These are phyloP conservation scores for Aegilops bicornis DNA, from an alignment of 176 grass and related monocot genomes.

Conservation along the genomic window DNA sequence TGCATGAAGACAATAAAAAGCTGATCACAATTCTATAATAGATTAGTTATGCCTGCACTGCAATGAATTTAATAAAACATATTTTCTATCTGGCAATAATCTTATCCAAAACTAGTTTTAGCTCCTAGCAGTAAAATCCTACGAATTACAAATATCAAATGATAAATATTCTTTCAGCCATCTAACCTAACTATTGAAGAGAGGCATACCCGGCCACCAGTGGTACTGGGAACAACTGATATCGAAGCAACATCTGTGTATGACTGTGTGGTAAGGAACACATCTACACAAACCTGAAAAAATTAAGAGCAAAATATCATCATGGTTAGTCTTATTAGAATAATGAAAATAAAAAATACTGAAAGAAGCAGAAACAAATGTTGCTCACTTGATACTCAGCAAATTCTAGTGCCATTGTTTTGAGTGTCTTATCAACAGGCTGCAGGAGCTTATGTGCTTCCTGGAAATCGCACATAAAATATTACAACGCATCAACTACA, in stretches of 20 bases:
- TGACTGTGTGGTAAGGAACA: slow-evolving; percentile 70
- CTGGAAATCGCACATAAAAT: slow-evolving; percentile 37
- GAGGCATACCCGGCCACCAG: slow-evolving; percentile 62
- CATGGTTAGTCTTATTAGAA: neutral
- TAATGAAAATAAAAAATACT: slow-evolving; percentile 3
- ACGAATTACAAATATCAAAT: neutral
- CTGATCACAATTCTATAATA: slow-evolving; percentile 4
- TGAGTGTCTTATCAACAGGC: slow-evolving; percentile 70
- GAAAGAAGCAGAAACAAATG: slow-evolving; percentile 31
- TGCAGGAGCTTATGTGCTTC: slow-evolving; percentile 75
- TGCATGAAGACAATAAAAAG: neutral
- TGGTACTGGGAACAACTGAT: slow-evolving; percentile 63
- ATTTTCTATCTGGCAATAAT: neutral
- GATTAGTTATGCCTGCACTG: neutral
- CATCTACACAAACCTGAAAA: slow-evolving; percentile 73
- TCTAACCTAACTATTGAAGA: neutral
- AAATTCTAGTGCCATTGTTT: slow-evolving; percentile 83
- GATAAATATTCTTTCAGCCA: too few species aligned
- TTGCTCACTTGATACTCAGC: slow-evolving; percentile 78
- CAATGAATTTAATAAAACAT: neutral
- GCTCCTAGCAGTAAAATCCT: neutral
- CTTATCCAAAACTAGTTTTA: neutral
- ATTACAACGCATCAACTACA: neutral
- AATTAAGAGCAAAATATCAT: neutral
- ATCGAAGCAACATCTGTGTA: slow-evolving; percentile 76